Evolutionary conservation across 306 rosid genomes (phyloP), one percentile per base, ranked within the genome.

Genomic region (Gillenia trifoliata): DNA sequence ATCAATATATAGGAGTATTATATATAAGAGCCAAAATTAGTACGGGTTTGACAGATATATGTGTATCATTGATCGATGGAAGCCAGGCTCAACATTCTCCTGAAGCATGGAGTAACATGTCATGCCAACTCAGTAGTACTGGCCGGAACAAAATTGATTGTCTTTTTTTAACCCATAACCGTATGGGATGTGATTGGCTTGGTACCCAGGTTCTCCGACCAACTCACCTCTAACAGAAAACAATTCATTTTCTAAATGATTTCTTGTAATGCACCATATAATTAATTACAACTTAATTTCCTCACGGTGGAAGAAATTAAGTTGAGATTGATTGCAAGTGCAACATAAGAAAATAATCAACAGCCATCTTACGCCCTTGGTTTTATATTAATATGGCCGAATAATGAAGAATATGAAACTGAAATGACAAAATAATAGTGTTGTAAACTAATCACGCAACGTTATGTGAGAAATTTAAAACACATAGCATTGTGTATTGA

Each of bases 101-200:
- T 49, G 12, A 69, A 29, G 61, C 10, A 69, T 69, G 73, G 73
- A 28, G 40, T 20, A 69, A 49, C 62, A 30, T 69, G 45, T 29
- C 62, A 47, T 49, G 73, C 73, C 62, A 20, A 69, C 62, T 29
- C 40, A 30, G 28, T 28, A 11, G 19, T 70, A 11, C 30, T 23
- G 62, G 20, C 40, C 40, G 2, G 40, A 36, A n/a, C n/a, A 30
- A 70, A 31, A 52, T 5, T 4, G 54, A 47, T 47, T 16, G 19
- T 47, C 49, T 43, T 43, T 43, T 10, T 47, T 13, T 13, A 47
- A 16, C 54, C 54, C 54, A 47, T 16, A 5, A 6, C 20, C 1
- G 6, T 20, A 20, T 52, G 26, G 20, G 1, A 52, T 17, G 26
- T 8, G 4, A 52, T 52, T 52, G 59, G 8, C 2, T 17, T 20